Percentiles rank a stretch among this genome's conserved stretches.
Conservation (phyloP, 768 basidiomycete species). For the Boletellus sp. region DNA sequence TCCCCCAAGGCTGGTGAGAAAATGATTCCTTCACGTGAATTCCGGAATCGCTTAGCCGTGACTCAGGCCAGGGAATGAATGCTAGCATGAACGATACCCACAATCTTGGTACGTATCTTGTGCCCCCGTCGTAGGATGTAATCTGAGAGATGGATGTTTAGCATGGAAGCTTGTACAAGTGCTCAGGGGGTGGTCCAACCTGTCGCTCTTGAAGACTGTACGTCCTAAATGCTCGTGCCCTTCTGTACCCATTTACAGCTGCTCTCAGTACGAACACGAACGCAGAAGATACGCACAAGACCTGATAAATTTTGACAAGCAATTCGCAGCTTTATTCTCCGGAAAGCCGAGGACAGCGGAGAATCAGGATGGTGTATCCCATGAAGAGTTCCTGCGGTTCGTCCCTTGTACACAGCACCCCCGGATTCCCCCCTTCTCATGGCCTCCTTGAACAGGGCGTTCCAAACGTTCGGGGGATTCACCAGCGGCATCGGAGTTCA, state of each 20-base stretch:
- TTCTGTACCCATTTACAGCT: not conserved
- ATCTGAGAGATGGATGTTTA: slow-evolving; percentile 38
- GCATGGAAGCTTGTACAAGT: slow-evolving; percentile 50
- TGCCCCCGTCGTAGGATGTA: slow-evolving; percentile 30
- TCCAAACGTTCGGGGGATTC: slow-evolving; percentile 37
- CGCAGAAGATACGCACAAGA: slow-evolving; percentile 67
- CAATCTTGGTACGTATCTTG: slow-evolving; percentile 48
- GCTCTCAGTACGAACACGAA: slow-evolving; percentile 62
- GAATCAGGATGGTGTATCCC: slow-evolving; percentile 32
- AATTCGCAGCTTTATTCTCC: slow-evolving; percentile 65
- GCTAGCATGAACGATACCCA: slow-evolving; percentile 75
- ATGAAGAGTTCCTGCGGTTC: slow-evolving; percentile 36
- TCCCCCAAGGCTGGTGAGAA: slow-evolving; percentile 58
- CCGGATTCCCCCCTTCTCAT: not conserved
- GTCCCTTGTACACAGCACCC: not conserved
- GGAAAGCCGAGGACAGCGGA: slow-evolving; percentile 54
- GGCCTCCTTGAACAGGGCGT: slow-evolving; percentile 25
- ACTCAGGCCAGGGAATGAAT: slow-evolving; percentile 69
- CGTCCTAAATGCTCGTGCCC: slow-evolving; percentile 2
- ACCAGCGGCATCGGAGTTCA: slow-evolving; percentile 39
- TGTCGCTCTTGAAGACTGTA: slow-evolving; percentile 40
- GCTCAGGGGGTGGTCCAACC: slow-evolving; percentile 38
- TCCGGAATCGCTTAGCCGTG: not conserved
- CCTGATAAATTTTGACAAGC: slow-evolving; percentile 66
- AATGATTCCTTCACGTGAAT: not conserved